Base-by-base conservation (phyloP, 1,139 yeast genomes). In the Kazachstania sp. region DNA sequence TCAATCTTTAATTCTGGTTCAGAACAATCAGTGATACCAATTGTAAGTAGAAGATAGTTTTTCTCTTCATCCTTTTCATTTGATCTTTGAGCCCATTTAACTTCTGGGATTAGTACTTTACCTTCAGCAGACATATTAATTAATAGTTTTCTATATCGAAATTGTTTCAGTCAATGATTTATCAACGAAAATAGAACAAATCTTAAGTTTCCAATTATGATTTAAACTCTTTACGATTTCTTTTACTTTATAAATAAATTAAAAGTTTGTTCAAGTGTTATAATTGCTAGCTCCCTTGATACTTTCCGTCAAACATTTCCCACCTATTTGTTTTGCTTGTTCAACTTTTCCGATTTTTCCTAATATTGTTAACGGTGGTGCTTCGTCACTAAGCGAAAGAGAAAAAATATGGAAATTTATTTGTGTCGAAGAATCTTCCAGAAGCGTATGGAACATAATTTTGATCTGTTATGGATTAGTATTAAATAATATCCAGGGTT, bases 41-140 rank as follows among this genome's bases (percentile, higher is more conserved):
- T 76, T 0, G 95, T 88, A 51, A 92, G 68, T 64, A 75, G 84
- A 44, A 92, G 61, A 39, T 87, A 64, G 67, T 92, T 92, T 69
- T 86, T 88, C 39, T 78, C 72, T 15, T 78, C 77, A 37, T 82
- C 95, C 6, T 73, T 69, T 19, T 74, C 82, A 62, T 74, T 80
- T 45, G 96, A 87, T 70, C 98, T 86, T 72, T 92, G 98, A 20
- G 98, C 97, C 98, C 98, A 92, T 64, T 78, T 73, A 45, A 87
- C 94, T 76, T 61, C 58, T 41, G 67, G 67, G 44, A 57, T 55
- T 38, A 61, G 42, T 28, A 49, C 47, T 45, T 50, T 48, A 28
- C 48, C 41, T 44, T 37, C 41, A 26, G 41, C 23, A 20, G 47
- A 45, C 47, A 45, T 45, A 1, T 12, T 18, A 15, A 19, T 16